Conservation (phyloP, 495 filamentous ascomycete species). For the Xylaria curta region DNA sequence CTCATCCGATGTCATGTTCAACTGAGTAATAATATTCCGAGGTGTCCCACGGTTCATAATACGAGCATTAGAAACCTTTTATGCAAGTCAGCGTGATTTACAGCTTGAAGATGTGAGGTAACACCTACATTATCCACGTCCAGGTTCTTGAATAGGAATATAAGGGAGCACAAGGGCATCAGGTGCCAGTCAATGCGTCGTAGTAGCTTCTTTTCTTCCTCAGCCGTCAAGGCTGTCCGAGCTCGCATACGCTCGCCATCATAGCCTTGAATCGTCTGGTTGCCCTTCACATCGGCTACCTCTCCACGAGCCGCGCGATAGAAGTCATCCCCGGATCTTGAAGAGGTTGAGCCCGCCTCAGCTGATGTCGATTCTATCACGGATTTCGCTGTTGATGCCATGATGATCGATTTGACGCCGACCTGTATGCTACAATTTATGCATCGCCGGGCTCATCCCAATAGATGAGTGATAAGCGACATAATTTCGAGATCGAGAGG, state of each 20-base stretch:
- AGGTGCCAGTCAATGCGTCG: conserved; percentile 55
- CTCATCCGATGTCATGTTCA: conserved; percentile 44
- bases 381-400: conserved; percentile 34
- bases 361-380: too few relatives aligned
- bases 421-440: neutral
- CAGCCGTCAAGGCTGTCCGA: conserved; percentile 44
- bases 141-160: conserved; percentile 55
- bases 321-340: conserved; percentile 35
- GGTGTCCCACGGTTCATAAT: conserved; percentile 48
- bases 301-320: conserved; percentile 28
- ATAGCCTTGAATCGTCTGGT: conserved; percentile 46
- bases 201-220: conserved; percentile 52
- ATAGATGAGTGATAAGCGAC: neutral
- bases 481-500: neutral
- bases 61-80: conserved; percentile 50
- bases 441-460: neutral
- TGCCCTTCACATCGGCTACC: conserved; percentile 25
- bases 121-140: conserved; percentile 48
- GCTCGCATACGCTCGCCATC: conserved; percentile 51
- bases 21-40: conserved; percentile 52
- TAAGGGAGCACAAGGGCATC: conserved; percentile 50
- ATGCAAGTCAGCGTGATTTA: neutral
- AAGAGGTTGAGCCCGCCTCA: conserved; percentile 31
- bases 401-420: neutral
- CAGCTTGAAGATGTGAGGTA: neutral